A percentile compares a stretch with the other conserved stretches of the same genome.
phyloP scores from a whole-genome alignment of 2,329 filamentous ascomycete genomes.

The Cercospora sp. region DNA sequence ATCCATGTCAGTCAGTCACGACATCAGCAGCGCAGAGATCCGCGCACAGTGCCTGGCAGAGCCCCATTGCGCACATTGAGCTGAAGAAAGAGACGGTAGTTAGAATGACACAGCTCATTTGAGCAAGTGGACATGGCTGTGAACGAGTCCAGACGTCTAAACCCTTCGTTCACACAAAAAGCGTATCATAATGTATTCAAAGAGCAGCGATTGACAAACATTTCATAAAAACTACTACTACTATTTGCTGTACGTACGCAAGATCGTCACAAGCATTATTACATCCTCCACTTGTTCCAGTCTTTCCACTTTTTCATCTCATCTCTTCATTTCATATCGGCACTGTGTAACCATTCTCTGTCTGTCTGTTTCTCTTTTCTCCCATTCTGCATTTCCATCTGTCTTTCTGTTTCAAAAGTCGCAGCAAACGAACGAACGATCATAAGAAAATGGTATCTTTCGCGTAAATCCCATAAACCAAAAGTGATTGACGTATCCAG shows the following conservation, averaged over 20 bases:
- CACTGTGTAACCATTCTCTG: conserved; percentile 1
- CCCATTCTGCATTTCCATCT: neutral
- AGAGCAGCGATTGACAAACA: neutral
- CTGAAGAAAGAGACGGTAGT: neutral
- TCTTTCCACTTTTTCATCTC: neutral
- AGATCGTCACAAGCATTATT: neutral
- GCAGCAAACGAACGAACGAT: neutral
- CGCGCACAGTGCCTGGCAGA: neutral
- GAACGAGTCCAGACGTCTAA: too few relatives aligned
- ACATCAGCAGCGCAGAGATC: neutral
- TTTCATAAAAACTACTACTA: neutral
- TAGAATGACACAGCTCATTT: too few relatives aligned
- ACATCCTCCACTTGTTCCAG: neutral
- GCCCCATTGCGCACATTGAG: neutral
- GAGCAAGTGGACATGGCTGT: too few relatives aligned
- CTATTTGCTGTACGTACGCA: neutral
- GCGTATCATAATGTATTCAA: too few relatives aligned
- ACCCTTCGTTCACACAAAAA: too few relatives aligned
- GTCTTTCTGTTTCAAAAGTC: neutral
- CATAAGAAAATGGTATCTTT: neutral
- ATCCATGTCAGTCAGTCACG: neutral
- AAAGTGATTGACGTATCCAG: neutral
- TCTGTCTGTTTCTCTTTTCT: neutral
- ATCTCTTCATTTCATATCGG: neutral
- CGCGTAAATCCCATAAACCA: neutral